Evolutionary conservation across 2,329 filamentous ascomycete genomes (phyloP).

Genomic region (Polytolypa hystricis): DNA sequence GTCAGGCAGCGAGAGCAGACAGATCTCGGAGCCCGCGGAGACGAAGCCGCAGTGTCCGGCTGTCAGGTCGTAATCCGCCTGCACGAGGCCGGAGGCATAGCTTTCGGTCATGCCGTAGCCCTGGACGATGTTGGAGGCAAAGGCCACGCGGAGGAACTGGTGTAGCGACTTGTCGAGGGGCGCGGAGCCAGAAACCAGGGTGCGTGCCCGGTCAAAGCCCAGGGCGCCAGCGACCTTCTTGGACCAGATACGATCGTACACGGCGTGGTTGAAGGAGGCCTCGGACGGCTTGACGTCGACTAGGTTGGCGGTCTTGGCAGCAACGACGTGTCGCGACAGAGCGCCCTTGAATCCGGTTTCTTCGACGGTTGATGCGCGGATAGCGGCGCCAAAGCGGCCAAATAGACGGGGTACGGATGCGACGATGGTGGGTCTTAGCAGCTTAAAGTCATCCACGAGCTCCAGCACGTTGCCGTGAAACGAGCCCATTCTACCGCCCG

Average conservation of each 20-base stretch:
- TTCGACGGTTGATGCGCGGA: conserved; percentile 68
- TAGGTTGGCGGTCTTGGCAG: conserved; percentile 69
- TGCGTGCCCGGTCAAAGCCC: conserved; percentile 61
- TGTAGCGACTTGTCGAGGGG: conserved; percentile 83
- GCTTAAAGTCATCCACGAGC: conserved; percentile 82
- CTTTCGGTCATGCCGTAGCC: conserved; percentile 93
- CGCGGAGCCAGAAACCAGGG: conserved; percentile 79
- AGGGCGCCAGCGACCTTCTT: conserved; percentile 76
- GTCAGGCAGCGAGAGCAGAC: conserved; percentile 77
- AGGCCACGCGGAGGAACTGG: conserved; percentile 74
- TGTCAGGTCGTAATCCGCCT: conserved; percentile 59
- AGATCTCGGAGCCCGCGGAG: conserved; percentile 57
- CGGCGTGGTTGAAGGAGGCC: conserved; percentile 50
- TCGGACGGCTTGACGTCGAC: conserved; percentile 55
- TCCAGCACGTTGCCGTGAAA: conserved; percentile 86
- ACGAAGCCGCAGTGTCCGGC: conserved; percentile 74
- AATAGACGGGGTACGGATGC: conserved; percentile 83
- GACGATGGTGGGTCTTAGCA: conserved; percentile 71
- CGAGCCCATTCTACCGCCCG: conserved; percentile 70
- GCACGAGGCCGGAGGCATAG: conserved; percentile 65
- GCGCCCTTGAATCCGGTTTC: conserved; percentile 69
- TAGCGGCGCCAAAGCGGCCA: conserved; percentile 77
- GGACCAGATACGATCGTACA: conserved; percentile 65
- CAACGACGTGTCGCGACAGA: conserved; percentile 67
- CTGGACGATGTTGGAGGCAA: conserved; percentile 68